Conservation (phyloP, 805 yeast species). For the Saturnispora sekii region DNA sequence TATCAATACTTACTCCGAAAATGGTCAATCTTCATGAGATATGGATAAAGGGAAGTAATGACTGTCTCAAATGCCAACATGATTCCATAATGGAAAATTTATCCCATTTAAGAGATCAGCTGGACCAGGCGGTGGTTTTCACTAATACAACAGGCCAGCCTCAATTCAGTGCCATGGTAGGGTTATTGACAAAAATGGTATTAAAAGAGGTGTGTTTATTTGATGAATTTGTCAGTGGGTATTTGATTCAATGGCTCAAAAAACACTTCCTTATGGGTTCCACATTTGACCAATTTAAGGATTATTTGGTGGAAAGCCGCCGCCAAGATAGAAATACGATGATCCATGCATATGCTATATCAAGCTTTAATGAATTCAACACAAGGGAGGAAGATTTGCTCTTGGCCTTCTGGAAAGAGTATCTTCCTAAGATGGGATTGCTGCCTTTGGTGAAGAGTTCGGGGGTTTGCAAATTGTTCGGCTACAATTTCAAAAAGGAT, state of each 20-base stretch:
- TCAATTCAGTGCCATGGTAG: constrained; percentile 9
- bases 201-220: constrained; percentile 14
- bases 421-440: constrained; percentile 10
- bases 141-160: constrained; percentile 14
- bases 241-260: constrained; percentile 17
- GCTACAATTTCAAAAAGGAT: constrained; percentile 19
- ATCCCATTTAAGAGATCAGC: constrained; percentile 3
- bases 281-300: constrained; percentile 14
- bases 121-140: constrained; percentile 13
- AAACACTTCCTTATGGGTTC: constrained; percentile 18
- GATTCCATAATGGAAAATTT: constrained; percentile 10
- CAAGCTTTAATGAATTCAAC: constrained; percentile 16
- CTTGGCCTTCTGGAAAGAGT: constrained; percentile 19
- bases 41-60: constrained; percentile 19
- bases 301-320: constrained; percentile 15
- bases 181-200: constrained; percentile 6
- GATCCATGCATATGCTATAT: constrained; percentile 14
- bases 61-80: constrained; percentile 22
- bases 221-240: constrained; percentile 18
- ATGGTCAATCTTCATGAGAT: constrained; percentile 14
- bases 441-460: constrained; percentile 8
- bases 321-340: constrained; percentile 15
- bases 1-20: constrained; percentile 14
- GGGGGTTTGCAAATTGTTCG: constrained; percentile 16
- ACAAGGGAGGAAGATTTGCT: constrained; percentile 14